Evolutionary conservation across 2,329 filamentous ascomycete genomes (phyloP).

Genomic region (Venturia pyrina): DNA sequence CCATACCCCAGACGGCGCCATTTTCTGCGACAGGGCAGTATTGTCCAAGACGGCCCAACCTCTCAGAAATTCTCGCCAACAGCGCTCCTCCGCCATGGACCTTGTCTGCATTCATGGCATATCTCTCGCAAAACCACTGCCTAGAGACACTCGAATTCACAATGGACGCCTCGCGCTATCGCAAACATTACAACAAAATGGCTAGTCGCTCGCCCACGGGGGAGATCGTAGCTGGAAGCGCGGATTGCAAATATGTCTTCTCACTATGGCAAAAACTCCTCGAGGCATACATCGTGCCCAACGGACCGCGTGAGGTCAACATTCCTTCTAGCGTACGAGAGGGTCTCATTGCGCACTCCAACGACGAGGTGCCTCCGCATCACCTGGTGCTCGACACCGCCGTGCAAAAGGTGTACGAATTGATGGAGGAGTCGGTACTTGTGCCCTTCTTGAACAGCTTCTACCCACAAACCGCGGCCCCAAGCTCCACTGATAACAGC

Average conservation of each 20-base stretch:
- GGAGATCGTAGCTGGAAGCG: conserved; percentile 40
- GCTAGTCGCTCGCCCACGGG: conserved; percentile 40
- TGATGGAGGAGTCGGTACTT: conserved; percentile 95
- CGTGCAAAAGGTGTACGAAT: conserved; percentile 78
- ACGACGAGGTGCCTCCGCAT: conserved; percentile 51
- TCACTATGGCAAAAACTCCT: conserved; percentile 81
- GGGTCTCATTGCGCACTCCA: conserved; percentile 55
- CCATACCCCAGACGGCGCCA: conserved; percentile 30
- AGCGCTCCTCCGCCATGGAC: conserved; percentile 82
- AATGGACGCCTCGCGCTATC: conserved; percentile 82
- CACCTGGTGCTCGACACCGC: conserved; percentile 73
- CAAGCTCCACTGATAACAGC: conserved; percentile 22
- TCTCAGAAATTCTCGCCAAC: conserved; percentile 83
- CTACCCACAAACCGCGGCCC: conserved; percentile 38
- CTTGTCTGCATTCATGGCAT: conserved; percentile 87
- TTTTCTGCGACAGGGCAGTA: conserved; percentile 36
- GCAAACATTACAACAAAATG: conserved; percentile 52
- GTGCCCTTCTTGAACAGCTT: conserved; percentile 77
- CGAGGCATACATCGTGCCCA: conserved; percentile 80
- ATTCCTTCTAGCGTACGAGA: conserved; percentile 79
- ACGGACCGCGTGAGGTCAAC: conserved; percentile 80
- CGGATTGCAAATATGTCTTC: conserved; percentile 59
- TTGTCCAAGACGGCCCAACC: conserved; percentile 55
- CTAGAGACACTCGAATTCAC: conserved; percentile 95
- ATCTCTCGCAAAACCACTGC: conserved; percentile 93